Base-by-base conservation (phyloP, 2,329 filamentous ascomycete genomes). In the Colletotrichum magnum region DNA sequence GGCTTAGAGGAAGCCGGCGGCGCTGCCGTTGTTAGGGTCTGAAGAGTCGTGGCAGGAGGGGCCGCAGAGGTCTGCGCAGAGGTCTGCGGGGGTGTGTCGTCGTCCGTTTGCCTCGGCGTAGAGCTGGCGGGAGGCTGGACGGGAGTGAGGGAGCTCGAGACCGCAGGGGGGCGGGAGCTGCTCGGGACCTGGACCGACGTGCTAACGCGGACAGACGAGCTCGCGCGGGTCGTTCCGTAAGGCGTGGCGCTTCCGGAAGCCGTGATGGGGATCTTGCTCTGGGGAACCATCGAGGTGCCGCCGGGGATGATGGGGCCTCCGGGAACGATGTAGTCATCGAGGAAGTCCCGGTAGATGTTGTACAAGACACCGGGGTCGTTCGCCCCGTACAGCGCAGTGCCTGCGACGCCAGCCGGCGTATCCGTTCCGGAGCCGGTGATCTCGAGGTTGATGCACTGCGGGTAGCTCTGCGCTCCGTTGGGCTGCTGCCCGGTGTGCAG, bases 381-480 rank as follows among this genome's bases (percentile, higher is more conserved):
- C 62, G 81, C 74, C 52, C 79, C 86, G 80, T 89, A 90, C 41
- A 90, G 83, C 52, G 78, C 78, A 16, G 85, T 87, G 64, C 85
- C 87, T 18, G 81, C 75, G 26, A 81, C 82, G 64, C 88, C 88
- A 39, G 76, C 72, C 6, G 82, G 81, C 69, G 78, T 81, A 54
- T 81, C 83, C 62, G 85, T 84, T 45, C 87, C 86, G 21, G 77
- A 77, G 62, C 87, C 86, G 48, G 83, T 85, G 71, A 90, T 81
- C 71, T 87, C 81, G 66, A 90, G 76, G 80, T 90, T 89, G 75
- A 88, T 79, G 76, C 88, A 86, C 73, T 85, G 83, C 39, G 83
- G 84, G 74, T 86, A 86, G 74, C 82, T 81, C 76, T 86, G 83
- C 43, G 84, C 83, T 13, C 84, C 83, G 71, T 83, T 77, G 47